phyloP scores from a whole-genome alignment of 306 rosid species.

The Cercis canadensis region DNA sequence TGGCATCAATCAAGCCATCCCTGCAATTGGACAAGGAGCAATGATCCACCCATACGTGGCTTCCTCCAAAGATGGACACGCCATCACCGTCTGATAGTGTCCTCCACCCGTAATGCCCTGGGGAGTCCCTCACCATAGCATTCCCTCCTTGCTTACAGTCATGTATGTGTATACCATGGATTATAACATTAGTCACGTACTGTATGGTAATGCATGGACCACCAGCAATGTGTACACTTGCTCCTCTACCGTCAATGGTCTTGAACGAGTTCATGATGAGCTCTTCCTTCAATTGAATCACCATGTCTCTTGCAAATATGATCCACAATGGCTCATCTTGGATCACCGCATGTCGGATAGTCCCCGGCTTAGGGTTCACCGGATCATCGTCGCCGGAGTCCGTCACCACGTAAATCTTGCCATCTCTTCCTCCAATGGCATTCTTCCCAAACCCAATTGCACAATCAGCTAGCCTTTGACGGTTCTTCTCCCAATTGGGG shows the following conservation, averaged over 20 bases:
- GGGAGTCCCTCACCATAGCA: conserved; percentile 83
- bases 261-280: conserved; percentile 95
- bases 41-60: conserved; percentile 95
- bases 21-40: conserved; percentile 82
- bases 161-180: conserved; percentile 81
- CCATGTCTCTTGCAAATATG: conserved; percentile 88
- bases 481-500: conserved; percentile 77
- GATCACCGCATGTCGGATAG: conserved; percentile 83
- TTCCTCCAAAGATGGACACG: conserved; percentile 92
- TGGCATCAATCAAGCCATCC: conserved; percentile 89
- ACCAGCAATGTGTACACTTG: conserved; percentile 91
- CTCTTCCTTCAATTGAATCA: conserved; percentile 81
- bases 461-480: conserved; percentile 89
- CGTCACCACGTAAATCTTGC: conserved; percentile 78
- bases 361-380: conserved; percentile 82
- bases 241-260: conserved; percentile 91
- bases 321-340: conserved; percentile 97
- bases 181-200: conserved; percentile 79
- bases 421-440: conserved; percentile 83
- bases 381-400: conserved; percentile 72
- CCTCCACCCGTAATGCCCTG: conserved; percentile 84
- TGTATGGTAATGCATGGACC: conserved; percentile 97
- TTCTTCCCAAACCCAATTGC: conserved; percentile 94
- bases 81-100: conserved; percentile 96
- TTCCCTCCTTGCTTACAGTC: conserved; percentile 95